Conservation (phyloP, 768 basidiomycete genomes). For the Boletus rex-veris region DNA sequence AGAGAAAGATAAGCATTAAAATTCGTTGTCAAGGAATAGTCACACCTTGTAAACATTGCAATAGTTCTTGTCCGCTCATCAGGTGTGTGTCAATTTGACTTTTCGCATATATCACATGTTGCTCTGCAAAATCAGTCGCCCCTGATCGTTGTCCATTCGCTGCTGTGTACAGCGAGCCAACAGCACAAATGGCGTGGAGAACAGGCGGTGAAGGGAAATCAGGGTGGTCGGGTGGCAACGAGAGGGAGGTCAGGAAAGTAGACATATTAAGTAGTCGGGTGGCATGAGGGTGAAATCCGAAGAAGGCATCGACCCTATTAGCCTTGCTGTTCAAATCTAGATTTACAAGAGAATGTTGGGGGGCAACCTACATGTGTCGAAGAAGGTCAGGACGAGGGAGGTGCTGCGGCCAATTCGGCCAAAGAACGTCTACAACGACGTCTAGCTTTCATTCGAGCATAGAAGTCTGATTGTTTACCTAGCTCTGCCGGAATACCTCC, state of each 20-base stretch:
- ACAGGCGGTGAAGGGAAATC: constrained; percentile 70
- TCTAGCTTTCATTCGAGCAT: background rate
- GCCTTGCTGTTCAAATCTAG: background rate
- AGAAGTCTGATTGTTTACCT: background rate
- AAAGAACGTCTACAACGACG: constrained; percentile 20
- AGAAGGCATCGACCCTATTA: constrained; percentile 71
- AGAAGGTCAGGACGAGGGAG: constrained; percentile 62
- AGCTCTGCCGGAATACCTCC: background rate
- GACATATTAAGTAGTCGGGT: constrained; percentile 64
- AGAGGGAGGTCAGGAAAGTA: constrained; percentile 61
- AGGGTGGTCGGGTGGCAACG: constrained; percentile 62
- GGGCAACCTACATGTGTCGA: constrained; percentile 56
- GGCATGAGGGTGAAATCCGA: constrained; percentile 72
- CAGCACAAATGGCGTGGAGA: constrained; percentile 85
- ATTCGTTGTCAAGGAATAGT: background rate
- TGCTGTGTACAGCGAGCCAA: constrained; percentile 72
- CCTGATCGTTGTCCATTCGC: constrained; percentile 33
- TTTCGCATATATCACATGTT: constrained; percentile 55
- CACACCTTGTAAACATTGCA: constrained; percentile 62
- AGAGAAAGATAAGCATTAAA: background rate
- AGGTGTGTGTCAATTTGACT: constrained; percentile 47
- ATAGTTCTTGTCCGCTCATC: constrained; percentile 49
- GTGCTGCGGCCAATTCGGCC: constrained; percentile 51
- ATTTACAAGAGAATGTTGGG: background rate
- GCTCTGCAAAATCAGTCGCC: constrained; percentile 51